Conservation (phyloP, 2,329 filamentous ascomycete species). For the Xylaria sp. region DNA sequence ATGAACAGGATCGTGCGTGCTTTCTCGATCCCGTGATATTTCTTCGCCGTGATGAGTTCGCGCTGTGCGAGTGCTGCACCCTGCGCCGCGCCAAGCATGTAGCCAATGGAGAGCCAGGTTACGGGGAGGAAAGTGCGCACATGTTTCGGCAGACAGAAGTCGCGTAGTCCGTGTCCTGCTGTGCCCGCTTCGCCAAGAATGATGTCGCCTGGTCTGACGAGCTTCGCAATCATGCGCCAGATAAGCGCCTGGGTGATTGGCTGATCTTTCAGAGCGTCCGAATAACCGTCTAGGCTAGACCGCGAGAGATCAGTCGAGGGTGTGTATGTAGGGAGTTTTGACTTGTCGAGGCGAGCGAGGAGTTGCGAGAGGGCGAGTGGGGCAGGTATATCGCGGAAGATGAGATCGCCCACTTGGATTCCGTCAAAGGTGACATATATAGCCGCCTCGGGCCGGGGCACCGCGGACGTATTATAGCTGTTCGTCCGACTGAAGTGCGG, state of each 20-base stretch:
- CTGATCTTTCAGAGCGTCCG: slow-evolving; percentile 22
- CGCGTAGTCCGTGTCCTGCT: slow-evolving; percentile 47
- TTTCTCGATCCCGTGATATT: slow-evolving; percentile 28
- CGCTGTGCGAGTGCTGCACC: slow-evolving; percentile 51
- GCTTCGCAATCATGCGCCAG: slow-evolving; percentile 42
- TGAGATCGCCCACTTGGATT: slow-evolving; percentile 30
- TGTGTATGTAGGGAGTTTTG: slow-evolving; percentile 24
- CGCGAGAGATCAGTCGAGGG: slow-evolving; percentile 29
- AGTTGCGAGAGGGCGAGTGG: slow-evolving; percentile 23
- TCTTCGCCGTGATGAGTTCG: slow-evolving; percentile 36
- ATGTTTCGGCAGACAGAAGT: slow-evolving; percentile 45
- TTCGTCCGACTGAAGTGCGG: slow-evolving; percentile 45
- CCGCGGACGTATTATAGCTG: slow-evolving; percentile 35
- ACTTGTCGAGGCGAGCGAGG: slow-evolving; percentile 21
- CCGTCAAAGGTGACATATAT: slow-evolving; percentile 33
- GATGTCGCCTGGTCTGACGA: slow-evolving; percentile 49
- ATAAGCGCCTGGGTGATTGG: slow-evolving; percentile 45
- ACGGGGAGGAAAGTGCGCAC: slow-evolving; percentile 44
- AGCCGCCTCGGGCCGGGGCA: slow-evolving; percentile 32
- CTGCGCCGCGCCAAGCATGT: slow-evolving; percentile 53
- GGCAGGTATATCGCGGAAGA: slow-evolving; percentile 30
- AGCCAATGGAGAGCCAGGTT: slow-evolving; percentile 57
- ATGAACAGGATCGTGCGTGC: slow-evolving; percentile 53
- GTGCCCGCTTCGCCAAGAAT: slow-evolving; percentile 56
- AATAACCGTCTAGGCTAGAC: slow-evolving; percentile 20